A percentile compares a stretch with the other conserved stretches of the same genome.
phyloP scores from a whole-genome alignment of 441 rosid species.

The Gossypium gossypioides region DNA sequence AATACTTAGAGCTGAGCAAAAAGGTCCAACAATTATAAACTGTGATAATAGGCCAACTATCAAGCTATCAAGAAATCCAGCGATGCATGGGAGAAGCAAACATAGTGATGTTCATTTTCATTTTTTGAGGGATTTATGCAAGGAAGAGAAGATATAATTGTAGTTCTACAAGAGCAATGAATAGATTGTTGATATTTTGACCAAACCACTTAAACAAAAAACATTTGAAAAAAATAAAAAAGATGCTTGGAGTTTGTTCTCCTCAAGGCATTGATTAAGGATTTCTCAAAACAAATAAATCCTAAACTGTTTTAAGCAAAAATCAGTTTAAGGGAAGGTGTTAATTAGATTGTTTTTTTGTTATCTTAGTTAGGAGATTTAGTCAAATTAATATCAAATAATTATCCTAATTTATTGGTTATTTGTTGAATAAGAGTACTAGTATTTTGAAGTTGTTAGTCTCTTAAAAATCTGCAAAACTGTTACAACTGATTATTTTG shows the following conservation, averaged over 20 bases:
- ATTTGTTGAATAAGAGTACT: too few relatives aligned
- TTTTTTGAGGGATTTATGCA: not conserved
- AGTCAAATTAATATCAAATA: too few relatives aligned
- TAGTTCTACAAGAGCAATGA: not conserved
- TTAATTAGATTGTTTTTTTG: too few relatives aligned
- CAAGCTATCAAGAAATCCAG: not conserved
- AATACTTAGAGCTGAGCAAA: not conserved
- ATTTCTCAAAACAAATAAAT: not conserved
- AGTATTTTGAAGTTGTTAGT: too few relatives aligned
- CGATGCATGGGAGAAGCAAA: not conserved
- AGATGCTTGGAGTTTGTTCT: not conserved
- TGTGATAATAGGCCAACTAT: not conserved
- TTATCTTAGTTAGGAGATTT: too few relatives aligned
- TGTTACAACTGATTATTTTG: too few relatives aligned
- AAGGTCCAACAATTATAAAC: not conserved
- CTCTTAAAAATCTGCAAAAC: too few relatives aligned
- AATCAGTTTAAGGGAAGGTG: too few relatives aligned
- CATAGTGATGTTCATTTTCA: not conserved
- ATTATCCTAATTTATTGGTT: too few relatives aligned
- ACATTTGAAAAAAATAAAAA: too few relatives aligned
- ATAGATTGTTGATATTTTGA: not conserved
- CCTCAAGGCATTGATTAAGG: not conserved
- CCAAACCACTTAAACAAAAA: not conserved
- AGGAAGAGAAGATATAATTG: not conserved
- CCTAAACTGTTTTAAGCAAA: too few relatives aligned